phyloP scores from a whole-genome alignment of 768 basidiomycete genomes.

The Amanita fuliginea region DNA sequence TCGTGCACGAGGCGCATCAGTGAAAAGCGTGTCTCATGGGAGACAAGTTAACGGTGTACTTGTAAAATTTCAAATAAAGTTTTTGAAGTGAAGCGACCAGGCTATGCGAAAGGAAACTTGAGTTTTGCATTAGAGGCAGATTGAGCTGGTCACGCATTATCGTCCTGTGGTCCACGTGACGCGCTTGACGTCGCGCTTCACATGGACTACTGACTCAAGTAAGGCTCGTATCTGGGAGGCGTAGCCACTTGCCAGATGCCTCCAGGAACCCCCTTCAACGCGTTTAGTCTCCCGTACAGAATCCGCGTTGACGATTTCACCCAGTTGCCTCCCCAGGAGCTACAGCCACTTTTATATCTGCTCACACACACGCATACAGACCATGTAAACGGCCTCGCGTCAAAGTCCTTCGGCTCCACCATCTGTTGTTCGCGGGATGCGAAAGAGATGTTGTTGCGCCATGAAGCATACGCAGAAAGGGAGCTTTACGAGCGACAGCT shows the following conservation, averaged over 20 bases:
- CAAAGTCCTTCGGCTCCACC: slow-evolving; percentile 59
- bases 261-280: slow-evolving; percentile 63
- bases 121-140: too few relatives aligned
- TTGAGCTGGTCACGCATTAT: neutral
- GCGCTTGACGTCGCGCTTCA: neutral
- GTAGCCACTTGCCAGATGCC: slow-evolving; percentile 40
- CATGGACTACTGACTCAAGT: slow-evolving; percentile 2
- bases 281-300: slow-evolving; percentile 65
- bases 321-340: slow-evolving; percentile 19
- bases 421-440: slow-evolving; percentile 78
- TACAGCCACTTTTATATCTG: slow-evolving; percentile 50
- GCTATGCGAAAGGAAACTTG: too few relatives aligned
- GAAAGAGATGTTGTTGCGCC: slow-evolving; percentile 74
- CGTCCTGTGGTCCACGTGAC: neutral
- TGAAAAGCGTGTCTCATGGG: too few relatives aligned
- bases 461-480: slow-evolving; percentile 62
- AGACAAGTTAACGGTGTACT: too few relatives aligned
- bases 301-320: slow-evolving; percentile 87
- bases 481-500: slow-evolving; percentile 42
- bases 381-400: slow-evolving; percentile 68
- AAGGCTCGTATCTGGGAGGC: neutral
- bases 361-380: slow-evolving; percentile 87
- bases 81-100: too few relatives aligned
- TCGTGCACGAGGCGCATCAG: too few relatives aligned
- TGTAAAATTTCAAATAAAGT: too few relatives aligned